Base-by-base conservation (phyloP, 1,139 yeast genomes). In the Kodamaea sp. region DNA sequence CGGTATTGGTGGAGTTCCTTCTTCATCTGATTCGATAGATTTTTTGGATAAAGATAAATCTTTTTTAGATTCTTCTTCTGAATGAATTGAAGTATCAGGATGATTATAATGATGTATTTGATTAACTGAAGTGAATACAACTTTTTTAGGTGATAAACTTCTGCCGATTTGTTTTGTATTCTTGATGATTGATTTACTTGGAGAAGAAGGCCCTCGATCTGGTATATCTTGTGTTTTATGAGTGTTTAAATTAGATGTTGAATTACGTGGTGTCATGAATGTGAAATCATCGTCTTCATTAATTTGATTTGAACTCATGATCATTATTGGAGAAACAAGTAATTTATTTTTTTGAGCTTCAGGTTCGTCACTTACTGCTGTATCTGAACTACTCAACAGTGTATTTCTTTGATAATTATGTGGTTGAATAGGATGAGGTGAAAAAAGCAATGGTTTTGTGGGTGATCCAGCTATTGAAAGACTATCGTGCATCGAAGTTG, bases 361-460 rank as follows among this genome's bases (percentile, higher is more conserved):
- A 7, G 20, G 37, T 9, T 51, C 60, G 24, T 40, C 74, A 43
- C 70, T 65, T 22, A 66, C 66, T 37, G 59, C 70, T 7, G 77
- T 71, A 39, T 70, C 77, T 5, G 75, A 64, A 40, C 70, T 63
- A 5, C 75, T 68, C 45, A 62, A 66, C 44, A 64, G 63, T 39
- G 60, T 70, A 42, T 57, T 57, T 36, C 45, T 42, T 31, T 47
- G 39, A 24, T 34, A 41, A 31, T 20, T 20, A 24, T 31, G 38
- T 32, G 37, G 35, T 11, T 41, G 40, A 30, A 30, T 34, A 29
- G 43, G 38, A 12, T 44, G 38, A 8, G 47, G 49, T 8, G 65
- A 63, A 43, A 59, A 62, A 27, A 57, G 57, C 27, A 63, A 56
- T 7, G 70, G 73, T 42, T 64, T 65, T 9, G 63, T 62, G n/a